These are phyloP conservation scores for Spatholobus suberectus DNA, from an alignment of 306 rosid species.

Conservation along the genomic window DNA sequence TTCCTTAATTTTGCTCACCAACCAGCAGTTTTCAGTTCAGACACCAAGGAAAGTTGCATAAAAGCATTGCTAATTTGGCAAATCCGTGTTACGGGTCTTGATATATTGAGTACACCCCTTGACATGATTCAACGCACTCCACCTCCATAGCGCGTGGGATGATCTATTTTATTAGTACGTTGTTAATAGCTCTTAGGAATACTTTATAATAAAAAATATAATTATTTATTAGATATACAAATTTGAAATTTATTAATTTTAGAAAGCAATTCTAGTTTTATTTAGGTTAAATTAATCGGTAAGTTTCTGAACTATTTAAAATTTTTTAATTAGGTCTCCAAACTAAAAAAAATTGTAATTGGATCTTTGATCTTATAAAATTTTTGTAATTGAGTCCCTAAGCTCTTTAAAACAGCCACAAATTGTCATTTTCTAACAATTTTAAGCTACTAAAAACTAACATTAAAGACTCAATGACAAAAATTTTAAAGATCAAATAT, in stretches of 20 bases:
- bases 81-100: slow-evolving; percentile 44
- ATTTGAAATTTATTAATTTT: neutral
- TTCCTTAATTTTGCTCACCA: slow-evolving; percentile 39
- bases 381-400: no score
- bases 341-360: no score
- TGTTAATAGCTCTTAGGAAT: slow-evolving; percentile 7
- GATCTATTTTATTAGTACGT: neutral
- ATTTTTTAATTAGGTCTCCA: no score
- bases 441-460: no score
- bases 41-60: slow-evolving; percentile 49
- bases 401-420: no score
- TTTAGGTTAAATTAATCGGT: no score
- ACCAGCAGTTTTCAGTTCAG: slow-evolving; percentile 38
- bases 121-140: slow-evolving; percentile 37
- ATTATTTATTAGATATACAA: neutral
- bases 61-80: slow-evolving; percentile 49
- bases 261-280: neutral
- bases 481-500: no score
- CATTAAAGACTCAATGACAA: no score
- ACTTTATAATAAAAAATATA: neutral
- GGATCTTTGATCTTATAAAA: no score
- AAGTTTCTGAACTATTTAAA: no score
- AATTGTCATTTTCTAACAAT: no score
- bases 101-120: slow-evolving; percentile 18
- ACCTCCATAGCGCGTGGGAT: slow-evolving; percentile 20